Evolutionary conservation across 2,329 filamentous ascomycete genomes (phyloP).

Genomic region (Cucurbitaria berberidis): DNA sequence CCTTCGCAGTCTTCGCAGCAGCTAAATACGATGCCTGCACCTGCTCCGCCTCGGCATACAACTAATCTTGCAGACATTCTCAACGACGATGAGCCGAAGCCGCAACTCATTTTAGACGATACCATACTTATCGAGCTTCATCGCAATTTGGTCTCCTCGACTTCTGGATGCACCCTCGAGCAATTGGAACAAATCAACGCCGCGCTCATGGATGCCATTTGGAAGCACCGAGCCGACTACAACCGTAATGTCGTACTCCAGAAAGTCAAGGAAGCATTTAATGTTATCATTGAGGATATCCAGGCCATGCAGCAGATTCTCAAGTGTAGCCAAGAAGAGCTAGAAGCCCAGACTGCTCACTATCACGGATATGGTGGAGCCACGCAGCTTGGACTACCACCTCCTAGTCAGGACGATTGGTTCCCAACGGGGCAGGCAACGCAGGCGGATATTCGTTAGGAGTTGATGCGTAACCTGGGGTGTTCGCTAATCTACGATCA

Average conservation of each 20-base stretch:
- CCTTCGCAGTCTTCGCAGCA: constrained; percentile 47
- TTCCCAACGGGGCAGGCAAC: not conserved
- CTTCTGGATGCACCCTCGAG: constrained; percentile 83
- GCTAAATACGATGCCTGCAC: constrained; percentile 42
- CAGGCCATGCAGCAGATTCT: constrained; percentile 58
- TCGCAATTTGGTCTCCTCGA: constrained; percentile 67
- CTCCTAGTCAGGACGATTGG: not conserved
- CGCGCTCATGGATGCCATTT: constrained; percentile 87
- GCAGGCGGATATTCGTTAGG: not conserved
- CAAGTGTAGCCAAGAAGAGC: constrained; percentile 49
- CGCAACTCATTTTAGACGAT: constrained; percentile 55
- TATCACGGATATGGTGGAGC: not conserved
- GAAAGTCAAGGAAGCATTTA: constrained; percentile 72
- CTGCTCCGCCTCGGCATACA: constrained; percentile 41
- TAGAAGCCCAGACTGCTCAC: constrained; percentile 10
- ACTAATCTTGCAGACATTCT: constrained; percentile 50
- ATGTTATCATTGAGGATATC: constrained; percentile 74
- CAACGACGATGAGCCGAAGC: constrained; percentile 47
- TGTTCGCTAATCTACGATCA: not conserved
- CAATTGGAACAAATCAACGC: constrained; percentile 94
- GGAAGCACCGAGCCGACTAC: constrained; percentile 79
- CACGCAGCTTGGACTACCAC: not conserved
- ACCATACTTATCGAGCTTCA: constrained; percentile 65
- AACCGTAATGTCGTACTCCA: constrained; percentile 77
- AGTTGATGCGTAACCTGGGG: not conserved